A percentile compares a stretch with the other conserved stretches of the same genome.
Conservation (phyloP, 2,329 filamentous ascomycete genomes). For the Colletotrichum spinosum region DNA sequence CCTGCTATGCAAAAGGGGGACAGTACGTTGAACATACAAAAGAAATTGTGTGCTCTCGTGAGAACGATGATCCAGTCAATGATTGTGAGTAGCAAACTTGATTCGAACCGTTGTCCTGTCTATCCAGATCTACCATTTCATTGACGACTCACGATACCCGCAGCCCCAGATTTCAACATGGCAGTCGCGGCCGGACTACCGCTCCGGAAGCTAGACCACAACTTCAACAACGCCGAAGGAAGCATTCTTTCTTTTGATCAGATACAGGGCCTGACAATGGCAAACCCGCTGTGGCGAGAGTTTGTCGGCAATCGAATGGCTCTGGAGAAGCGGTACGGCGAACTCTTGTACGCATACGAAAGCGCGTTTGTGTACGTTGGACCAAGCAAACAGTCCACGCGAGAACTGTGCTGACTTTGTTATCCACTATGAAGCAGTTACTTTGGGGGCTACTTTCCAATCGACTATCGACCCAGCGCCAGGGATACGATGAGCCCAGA, state of each 20-base stretch:
- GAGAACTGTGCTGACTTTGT: too few relatives aligned
- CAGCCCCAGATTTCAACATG: neutral
- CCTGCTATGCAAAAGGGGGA: neutral
- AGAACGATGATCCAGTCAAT: too few relatives aligned
- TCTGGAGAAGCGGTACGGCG: slow-evolving; percentile 40
- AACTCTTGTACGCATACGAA: slow-evolving; percentile 40
- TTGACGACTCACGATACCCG: neutral
- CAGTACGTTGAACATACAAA: too few relatives aligned
- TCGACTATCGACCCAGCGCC: slow-evolving; percentile 39
- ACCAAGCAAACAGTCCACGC: too few relatives aligned
- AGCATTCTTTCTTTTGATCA: slow-evolving; percentile 40
- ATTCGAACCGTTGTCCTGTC: too few relatives aligned
- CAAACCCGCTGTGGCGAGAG: slow-evolving; percentile 40
- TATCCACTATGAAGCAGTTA: slow-evolving; percentile 19
- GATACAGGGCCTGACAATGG: slow-evolving; percentile 37
- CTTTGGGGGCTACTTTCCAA: slow-evolving; percentile 40
- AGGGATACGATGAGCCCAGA: slow-evolving; percentile 38
- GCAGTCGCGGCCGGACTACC: slow-evolving; percentile 13
- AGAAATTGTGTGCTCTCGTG: too few relatives aligned
- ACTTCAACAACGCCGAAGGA: slow-evolving; percentile 42
- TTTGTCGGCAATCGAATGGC: slow-evolving; percentile 39
- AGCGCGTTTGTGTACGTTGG: slow-evolving; percentile 34
- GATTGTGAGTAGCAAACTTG: too few relatives aligned
- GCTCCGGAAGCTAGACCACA: slow-evolving; percentile 38
- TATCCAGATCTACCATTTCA: too few relatives aligned